A percentile compares a stretch with the other conserved stretches of the same genome.
Conservation (phyloP, 768 basidiomycete species). For the Daedaleopsis sinensis region DNA sequence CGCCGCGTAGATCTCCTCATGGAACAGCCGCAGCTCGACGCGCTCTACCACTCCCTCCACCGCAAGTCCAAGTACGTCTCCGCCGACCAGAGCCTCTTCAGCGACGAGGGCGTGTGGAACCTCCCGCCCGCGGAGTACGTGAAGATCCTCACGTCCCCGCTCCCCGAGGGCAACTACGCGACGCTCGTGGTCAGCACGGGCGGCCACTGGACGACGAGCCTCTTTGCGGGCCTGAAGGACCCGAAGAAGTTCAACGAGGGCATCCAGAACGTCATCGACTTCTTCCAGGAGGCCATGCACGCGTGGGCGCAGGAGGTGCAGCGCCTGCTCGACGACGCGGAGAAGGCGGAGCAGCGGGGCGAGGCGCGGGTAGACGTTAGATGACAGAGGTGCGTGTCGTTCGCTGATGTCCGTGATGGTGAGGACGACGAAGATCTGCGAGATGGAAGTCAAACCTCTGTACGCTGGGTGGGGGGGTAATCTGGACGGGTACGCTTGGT, state of each 20-base stretch:
- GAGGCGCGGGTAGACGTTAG: no score
- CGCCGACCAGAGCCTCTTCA: slow-evolving; percentile 45
- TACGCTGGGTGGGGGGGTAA: no score
- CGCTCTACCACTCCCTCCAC: slow-evolving; percentile 33
- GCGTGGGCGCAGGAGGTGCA: slow-evolving; percentile 59
- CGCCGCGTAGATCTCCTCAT: slow-evolving; percentile 65
- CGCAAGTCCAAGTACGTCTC: slow-evolving; percentile 12
- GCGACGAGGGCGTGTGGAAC: slow-evolving; percentile 58
- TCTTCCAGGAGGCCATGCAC: slow-evolving; percentile 59
- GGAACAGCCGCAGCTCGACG: slow-evolving; percentile 48
- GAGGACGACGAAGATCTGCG: no score
- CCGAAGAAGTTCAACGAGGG: slow-evolving; percentile 45
- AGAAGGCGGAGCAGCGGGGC: slow-evolving; percentile 25
- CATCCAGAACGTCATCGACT: slow-evolving; percentile 54
- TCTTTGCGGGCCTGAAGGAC: slow-evolving; percentile 48
- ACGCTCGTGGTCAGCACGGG: slow-evolving; percentile 66
- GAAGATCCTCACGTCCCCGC: slow-evolving; percentile 45
- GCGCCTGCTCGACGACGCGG: slow-evolving; percentile 41
- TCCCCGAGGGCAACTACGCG: slow-evolving; percentile 56
- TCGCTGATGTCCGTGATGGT: no score
- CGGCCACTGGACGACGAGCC: slow-evolving; percentile 69
- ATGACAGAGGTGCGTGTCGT: no score
- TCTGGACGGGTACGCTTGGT: no score
- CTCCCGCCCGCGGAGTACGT: slow-evolving; percentile 57
- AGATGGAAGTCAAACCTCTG: no score